Evolutionary conservation across 2,329 filamentous ascomycete species (phyloP).

Genomic region (Fusarium sp.): DNA sequence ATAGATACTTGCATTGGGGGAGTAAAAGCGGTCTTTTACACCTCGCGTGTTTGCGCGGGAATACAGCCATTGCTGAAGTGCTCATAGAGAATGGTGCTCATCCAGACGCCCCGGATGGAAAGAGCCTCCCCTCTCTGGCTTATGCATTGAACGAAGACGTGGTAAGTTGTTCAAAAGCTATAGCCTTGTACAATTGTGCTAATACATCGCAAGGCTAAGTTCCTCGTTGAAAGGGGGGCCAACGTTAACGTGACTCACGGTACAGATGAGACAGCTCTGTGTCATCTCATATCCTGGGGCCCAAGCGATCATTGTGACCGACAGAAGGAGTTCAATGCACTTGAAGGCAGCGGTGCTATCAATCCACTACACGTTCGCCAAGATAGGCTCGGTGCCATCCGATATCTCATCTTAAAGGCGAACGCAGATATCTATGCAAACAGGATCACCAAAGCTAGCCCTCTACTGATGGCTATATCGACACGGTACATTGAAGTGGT

Average conservation of each 20-base stretch:
- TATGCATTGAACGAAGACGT: conserved; percentile 33
- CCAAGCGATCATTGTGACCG: conserved; percentile 4
- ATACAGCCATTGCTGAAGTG: conserved; percentile 28
- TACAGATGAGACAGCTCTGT: conserved; percentile 26
- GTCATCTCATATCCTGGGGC: conserved; percentile 24
- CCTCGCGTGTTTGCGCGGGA: conserved; percentile 36
- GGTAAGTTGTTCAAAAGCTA: conserved; percentile 10
- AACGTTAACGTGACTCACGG: conserved; percentile 12
- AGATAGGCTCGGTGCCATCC: conserved; percentile 27
- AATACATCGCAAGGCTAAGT: conserved; percentile 14
- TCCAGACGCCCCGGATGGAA: conserved; percentile 15
- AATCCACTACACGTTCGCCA: conserved; percentile 13
- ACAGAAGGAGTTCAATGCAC: conserved; percentile 17
- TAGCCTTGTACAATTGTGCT: background rate
- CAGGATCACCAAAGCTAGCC: conserved; percentile 2
- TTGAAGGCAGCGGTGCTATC: conserved; percentile 19
- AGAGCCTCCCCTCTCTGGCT: conserved; percentile 19
- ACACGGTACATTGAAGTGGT: conserved; percentile 20
- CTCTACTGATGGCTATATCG: conserved; percentile 18
- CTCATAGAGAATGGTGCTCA: conserved; percentile 17
- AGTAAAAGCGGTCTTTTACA: conserved; percentile 28
- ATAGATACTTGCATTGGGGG: conserved; percentile 27
- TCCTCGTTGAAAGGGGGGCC: conserved; percentile 25
- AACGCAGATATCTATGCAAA: conserved; percentile 26
- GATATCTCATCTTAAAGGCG: conserved; percentile 23